These are phyloP conservation scores for Yamadazyma paraphyllophila DNA, from an alignment of 805 yeast species.

Conservation along the genomic window DNA sequence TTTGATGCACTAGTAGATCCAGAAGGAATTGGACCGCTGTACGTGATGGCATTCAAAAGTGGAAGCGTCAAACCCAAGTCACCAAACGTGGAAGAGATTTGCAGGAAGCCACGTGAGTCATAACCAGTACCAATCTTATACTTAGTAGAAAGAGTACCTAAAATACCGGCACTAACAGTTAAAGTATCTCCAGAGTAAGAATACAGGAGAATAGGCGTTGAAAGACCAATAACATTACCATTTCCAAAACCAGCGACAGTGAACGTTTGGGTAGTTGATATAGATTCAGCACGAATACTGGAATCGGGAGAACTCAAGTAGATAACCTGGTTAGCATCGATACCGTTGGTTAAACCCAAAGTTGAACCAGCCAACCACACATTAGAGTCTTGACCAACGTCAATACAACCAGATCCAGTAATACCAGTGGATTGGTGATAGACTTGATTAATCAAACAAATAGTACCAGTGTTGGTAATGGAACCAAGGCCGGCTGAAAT, in stretches of 20 bases:
- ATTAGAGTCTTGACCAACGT: constrained; percentile 18
- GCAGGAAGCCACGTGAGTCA: constrained; percentile 6
- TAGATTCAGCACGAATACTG: constrained; percentile 16
- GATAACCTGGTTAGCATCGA: constrained; percentile 17
- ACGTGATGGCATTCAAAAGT: constrained; percentile 12
- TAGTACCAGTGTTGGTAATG: constrained; percentile 25
- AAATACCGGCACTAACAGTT: constrained; percentile 11
- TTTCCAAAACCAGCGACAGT: constrained; percentile 26
- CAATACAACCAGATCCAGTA: constrained; percentile 26
- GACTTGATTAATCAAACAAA: constrained; percentile 24
- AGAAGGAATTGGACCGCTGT: constrained; percentile 15
- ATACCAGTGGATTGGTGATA: constrained; percentile 22
- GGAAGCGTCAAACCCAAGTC: constrained; percentile 12
- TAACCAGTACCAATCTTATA: constrained; percentile 23
- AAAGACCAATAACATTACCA: constrained; percentile 21
- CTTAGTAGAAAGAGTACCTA: constrained; percentile 5
- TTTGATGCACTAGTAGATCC: constrained; percentile 10
- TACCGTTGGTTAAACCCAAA: constrained; percentile 8
- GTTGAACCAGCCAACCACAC: constrained; percentile 13
- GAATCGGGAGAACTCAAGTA: constrained; percentile 20
- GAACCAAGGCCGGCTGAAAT: constrained; percentile 8
- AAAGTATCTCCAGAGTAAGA: constrained; percentile 20
- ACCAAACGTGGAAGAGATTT: constrained; percentile 9
- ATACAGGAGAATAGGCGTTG: constrained; percentile 11
- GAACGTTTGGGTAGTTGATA: constrained; percentile 16